Evolutionary conservation across 192 early-diverging fungal genomes (phyloP), one percentile per base, ranked within the genome.

Genomic region (Coemansia sp.): DNA sequence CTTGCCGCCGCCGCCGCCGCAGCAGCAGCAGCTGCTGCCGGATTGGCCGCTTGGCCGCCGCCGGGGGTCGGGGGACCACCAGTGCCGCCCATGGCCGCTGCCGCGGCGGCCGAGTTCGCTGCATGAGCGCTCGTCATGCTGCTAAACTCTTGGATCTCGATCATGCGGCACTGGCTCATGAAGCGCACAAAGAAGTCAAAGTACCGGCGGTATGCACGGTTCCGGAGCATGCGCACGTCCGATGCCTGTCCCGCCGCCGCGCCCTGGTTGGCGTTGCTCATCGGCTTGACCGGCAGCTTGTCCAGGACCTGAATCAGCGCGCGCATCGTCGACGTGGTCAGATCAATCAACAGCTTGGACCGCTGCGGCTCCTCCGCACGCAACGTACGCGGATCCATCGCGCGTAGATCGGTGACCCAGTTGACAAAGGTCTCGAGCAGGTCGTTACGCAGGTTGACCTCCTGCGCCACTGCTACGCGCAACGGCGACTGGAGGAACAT

Each of bases 181-280:
- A 75, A 68, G 38, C 71, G 64, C 59, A 75, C 66, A 51, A 75
- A 75, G 53, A 75, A 75, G 48, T 75, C 71, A 64, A 68, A 75
- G 56, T 75, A 75, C 13, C 71, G 54, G 37, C 66, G 64, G 47
- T 64, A 75, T 0, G 66, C 65, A 22, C 66, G 64, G 47, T 49
- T 51, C 12, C 71, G 59, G 48, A 60, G 54, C 33, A 66, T 56
- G 11, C 71, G 64, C 31, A 75, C 66, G 11, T 75, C 71, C 0
- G 47, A 40, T 10, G 66, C 42, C 55, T 67, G 70, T 28, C 40
- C 46, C 4, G 60, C 39, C 6, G 33, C 32, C 0, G 41, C 28
- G 2, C 27, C 35, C 42, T 52, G 55, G 3, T 21, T 37, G 10
- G 58, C 37, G 16, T 22, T 50, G 16, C 34, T 60, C 66, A 75